These are phyloP conservation scores for Friedmanniomyces simplex DNA, from an alignment of 495 filamentous ascomycete genomes.

Conservation along the genomic window DNA sequence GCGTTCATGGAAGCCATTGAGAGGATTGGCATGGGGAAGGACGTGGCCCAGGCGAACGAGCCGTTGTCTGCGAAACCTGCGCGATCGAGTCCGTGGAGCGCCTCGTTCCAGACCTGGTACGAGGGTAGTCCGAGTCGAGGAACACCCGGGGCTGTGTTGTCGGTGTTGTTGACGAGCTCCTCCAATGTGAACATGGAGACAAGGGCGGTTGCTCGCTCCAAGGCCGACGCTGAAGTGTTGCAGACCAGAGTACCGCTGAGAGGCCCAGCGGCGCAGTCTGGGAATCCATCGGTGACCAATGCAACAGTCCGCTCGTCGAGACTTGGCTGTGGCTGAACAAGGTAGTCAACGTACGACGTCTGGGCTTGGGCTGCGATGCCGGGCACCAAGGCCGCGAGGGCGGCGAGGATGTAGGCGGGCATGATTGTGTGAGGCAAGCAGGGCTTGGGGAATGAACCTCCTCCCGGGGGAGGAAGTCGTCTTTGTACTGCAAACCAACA, in stretches of 20 bases:
- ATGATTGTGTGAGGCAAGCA: neutral
- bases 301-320: slow-evolving; percentile 5
- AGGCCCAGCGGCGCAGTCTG: slow-evolving; percentile 26
- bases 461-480: neutral
- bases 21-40: slow-evolving; percentile 51
- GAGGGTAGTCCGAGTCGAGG: slow-evolving; percentile 46
- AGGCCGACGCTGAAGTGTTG: slow-evolving; percentile 27
- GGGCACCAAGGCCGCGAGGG: slow-evolving; percentile 5
- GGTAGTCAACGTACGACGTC: slow-evolving; percentile 7
- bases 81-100: slow-evolving; percentile 47
- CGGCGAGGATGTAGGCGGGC: neutral
- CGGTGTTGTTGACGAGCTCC: slow-evolving; percentile 48
- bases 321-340: slow-evolving; percentile 5
- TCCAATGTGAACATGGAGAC: slow-evolving; percentile 35
- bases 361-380: slow-evolving; percentile 9
- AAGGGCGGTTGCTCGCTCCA: slow-evolving; percentile 31
- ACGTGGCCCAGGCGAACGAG: slow-evolving; percentile 47
- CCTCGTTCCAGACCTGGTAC: slow-evolving; percentile 46
- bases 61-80: slow-evolving; percentile 38
- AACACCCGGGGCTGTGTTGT: slow-evolving; percentile 44
- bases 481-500: neutral
- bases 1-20: slow-evolving; percentile 45
- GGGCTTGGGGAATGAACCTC: neutral
- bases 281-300: slow-evolving; percentile 5
- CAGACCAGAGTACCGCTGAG: slow-evolving; percentile 36